Percentiles rank a stretch among this genome's conserved stretches.
Evolutionary conservation across 2,329 filamentous ascomycete species (phyloP).

Genomic region (Orbilia oligospora): DNA sequence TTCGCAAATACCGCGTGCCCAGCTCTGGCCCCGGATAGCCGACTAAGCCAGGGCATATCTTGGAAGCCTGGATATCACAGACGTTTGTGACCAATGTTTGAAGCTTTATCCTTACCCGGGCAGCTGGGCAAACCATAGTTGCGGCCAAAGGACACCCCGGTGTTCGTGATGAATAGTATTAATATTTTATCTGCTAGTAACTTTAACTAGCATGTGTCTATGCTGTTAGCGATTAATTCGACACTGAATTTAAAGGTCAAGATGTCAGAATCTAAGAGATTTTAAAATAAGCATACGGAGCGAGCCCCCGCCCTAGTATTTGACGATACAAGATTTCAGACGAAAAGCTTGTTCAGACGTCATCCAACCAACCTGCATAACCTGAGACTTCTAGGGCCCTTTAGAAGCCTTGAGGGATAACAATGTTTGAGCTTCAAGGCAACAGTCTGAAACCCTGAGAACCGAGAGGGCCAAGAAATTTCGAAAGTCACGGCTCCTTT

Average conservation of each 20-base stretch:
- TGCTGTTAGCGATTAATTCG: neutral
- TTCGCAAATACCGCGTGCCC: slow-evolving; percentile 17
- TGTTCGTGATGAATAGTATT: neutral
- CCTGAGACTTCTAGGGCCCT: slow-evolving; percentile 13
- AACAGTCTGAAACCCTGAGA: slow-evolving; percentile 15
- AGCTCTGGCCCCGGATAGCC: neutral
- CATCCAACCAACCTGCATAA: slow-evolving; percentile 27
- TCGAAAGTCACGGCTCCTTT: neutral
- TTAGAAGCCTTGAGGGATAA: slow-evolving; percentile 24
- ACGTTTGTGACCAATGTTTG: neutral
- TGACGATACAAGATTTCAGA: slow-evolving; percentile 15
- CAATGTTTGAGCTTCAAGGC: slow-evolving; percentile 15
- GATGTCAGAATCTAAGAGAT: slow-evolving; percentile 5
- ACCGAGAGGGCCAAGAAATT: slow-evolving; percentile 18
- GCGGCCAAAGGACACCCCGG: slow-evolving; percentile 4
- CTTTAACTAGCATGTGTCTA: neutral
- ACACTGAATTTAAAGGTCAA: neutral
- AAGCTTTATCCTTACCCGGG: neutral
- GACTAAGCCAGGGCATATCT: neutral
- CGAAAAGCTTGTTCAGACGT: slow-evolving; percentile 27
- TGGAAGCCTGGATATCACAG: slow-evolving; percentile 23
- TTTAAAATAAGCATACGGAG: neutral
- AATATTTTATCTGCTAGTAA: neutral
- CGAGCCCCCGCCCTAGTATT: neutral
- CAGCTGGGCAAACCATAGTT: slow-evolving; percentile 15